phyloP scores from a whole-genome alignment of 805 yeast species.

The Metschnikowia similis region DNA sequence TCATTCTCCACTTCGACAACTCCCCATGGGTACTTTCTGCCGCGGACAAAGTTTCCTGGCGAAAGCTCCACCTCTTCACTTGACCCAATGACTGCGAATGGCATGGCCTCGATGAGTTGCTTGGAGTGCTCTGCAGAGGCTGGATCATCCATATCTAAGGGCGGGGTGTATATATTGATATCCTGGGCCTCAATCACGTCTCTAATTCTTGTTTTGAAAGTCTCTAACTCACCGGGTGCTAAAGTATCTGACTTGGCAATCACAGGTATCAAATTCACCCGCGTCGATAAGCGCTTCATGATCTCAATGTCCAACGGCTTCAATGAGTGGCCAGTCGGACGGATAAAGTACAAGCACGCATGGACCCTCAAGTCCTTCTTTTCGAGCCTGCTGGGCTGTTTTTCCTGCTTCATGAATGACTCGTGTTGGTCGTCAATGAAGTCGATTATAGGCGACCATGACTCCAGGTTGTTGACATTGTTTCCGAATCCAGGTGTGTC shows the following conservation, averaged over 20 bases:
- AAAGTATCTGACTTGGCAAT: conserved; percentile 87
- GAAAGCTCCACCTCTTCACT: conserved; percentile 64
- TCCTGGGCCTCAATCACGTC: conserved; percentile 80
- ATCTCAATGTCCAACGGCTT: conserved; percentile 84
- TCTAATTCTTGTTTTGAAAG: conserved; percentile 72
- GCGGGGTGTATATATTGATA: conserved; percentile 79
- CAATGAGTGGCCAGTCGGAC: conserved; percentile 87
- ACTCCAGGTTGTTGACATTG: conserved; percentile 75
- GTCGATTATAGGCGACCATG: conserved; percentile 85
- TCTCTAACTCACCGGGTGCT: conserved; percentile 63
- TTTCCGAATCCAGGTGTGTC: conserved; percentile 96
- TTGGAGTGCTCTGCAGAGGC: conserved; percentile 78
- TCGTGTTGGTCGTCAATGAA: conserved; percentile 91
- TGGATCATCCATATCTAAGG: conserved; percentile 68
- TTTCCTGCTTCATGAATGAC: conserved; percentile 85
- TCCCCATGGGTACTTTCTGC: conserved; percentile 91
- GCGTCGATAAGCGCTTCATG: conserved; percentile 74
- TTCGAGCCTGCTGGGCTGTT: conserved; percentile 70
- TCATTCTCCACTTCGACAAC: conserved; percentile 84
- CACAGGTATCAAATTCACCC: conserved; percentile 85
- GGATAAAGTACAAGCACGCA: conserved; percentile 82
- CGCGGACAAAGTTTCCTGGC: conserved; percentile 63
- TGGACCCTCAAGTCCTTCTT: conserved; percentile 84
- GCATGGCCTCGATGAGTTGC: conserved; percentile 78
- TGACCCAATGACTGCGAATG: conserved; percentile 78